phyloP scores from a whole-genome alignment of 2,329 filamentous ascomycete genomes.

The Arthrocladium fulminans region DNA sequence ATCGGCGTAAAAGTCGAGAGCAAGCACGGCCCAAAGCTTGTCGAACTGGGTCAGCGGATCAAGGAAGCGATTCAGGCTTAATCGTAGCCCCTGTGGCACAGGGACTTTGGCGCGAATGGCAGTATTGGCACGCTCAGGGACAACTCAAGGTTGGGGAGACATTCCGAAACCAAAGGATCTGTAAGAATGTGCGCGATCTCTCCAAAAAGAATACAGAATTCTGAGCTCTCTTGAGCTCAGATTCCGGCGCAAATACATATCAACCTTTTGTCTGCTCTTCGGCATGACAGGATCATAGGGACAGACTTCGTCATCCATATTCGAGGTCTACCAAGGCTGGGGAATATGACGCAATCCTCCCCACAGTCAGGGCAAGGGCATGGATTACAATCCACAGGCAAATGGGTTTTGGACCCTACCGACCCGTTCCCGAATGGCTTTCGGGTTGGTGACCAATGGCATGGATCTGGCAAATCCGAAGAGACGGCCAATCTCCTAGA shows the following conservation, averaged over 20 bases:
- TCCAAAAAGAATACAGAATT: too few relatives aligned
- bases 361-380: constrained; percentile 36
- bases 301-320: constrained; percentile 37
- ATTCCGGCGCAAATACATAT: too few relatives aligned
- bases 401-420: constrained; percentile 34
- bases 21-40: constrained; percentile 28
- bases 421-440: constrained; percentile 40
- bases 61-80: constrained; percentile 33
- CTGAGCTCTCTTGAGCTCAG: too few relatives aligned
- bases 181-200: too few relatives aligned
- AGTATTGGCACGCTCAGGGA: constrained; percentile 36
- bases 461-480: too few relatives aligned
- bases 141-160: constrained; percentile 30
- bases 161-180: constrained; percentile 35
- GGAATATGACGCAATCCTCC: constrained; percentile 32
- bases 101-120: constrained; percentile 39
- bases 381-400: constrained; percentile 42
- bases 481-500: too few relatives aligned
- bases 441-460: constrained; percentile 28
- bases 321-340: constrained; percentile 32
- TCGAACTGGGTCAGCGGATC: constrained; percentile 37
- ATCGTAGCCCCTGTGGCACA: constrained; percentile 41
- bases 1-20: constrained; percentile 31
- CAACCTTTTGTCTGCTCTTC: too few relatives aligned
- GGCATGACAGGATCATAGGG: constrained; percentile 37